Evolutionary conservation across 805 yeast species (phyloP).

Genomic region (Ogataea glucozyma): DNA sequence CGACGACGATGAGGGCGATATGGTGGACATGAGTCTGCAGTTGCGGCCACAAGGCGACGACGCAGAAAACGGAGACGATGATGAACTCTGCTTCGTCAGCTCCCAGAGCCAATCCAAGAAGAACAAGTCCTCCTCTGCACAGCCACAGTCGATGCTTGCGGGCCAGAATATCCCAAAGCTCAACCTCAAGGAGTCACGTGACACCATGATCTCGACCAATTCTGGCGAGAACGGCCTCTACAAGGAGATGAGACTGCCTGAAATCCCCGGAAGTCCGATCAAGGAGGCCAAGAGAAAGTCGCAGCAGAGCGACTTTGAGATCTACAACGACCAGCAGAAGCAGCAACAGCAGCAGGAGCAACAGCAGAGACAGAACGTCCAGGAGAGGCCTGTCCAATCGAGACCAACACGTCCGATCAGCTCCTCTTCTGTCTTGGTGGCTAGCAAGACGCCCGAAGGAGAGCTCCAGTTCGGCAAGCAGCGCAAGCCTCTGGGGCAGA

Average conservation of each 20-base stretch:
- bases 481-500: conserved; percentile 30
- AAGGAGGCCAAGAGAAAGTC: conserved; percentile 30
- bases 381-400: conserved; percentile 4
- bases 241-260: conserved; percentile 51
- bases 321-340: conserved; percentile 23
- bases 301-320: conserved; percentile 26
- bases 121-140: no score
- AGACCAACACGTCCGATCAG: no score
- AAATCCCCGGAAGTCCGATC: conserved; percentile 42
- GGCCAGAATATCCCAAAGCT: conserved; percentile 24
- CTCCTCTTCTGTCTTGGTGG: conserved; percentile 8
- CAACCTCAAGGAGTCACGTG: conserved; percentile 34
- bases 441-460: conserved; percentile 16
- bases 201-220: conserved; percentile 44
- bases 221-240: conserved; percentile 41
- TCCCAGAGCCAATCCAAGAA: conserved; percentile 19
- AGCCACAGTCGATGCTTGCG: conserved; percentile 23
- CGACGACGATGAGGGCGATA: conserved; percentile 27
- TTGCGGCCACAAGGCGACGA: conserved; percentile 2
- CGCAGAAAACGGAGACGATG: conserved; percentile 19
- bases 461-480: conserved; percentile 21
- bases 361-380: conserved; percentile 10
- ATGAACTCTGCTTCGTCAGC: conserved; percentile 34
- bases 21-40: conserved; percentile 28
- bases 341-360: neutral